Base-by-base conservation (phyloP, 164 flowering plant species). In the Pachysandra terminalis region DNA sequence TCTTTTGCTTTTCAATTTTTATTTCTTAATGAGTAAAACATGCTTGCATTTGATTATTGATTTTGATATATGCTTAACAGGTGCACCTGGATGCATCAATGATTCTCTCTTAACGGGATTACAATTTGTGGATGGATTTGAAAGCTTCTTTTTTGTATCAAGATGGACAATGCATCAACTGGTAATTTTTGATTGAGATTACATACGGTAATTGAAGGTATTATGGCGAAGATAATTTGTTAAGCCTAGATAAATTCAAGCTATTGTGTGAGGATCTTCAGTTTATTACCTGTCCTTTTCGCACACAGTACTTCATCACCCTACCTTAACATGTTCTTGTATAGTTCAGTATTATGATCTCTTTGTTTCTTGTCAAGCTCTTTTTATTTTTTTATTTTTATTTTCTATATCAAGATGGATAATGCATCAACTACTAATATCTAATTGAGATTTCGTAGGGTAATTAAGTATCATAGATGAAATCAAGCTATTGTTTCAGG, bases 91-190 rank as follows among this genome's bases (percentile, higher is more conserved):
- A 69, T 90, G 89, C 80, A 81, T 91, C 72, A 88, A 88, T 77
- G 96, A 90, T 74, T 72, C 95, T 64, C 88, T 91, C 61, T 82
- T 94, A 68, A 94, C 96, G 19, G 97, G 97, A 55, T 67, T 94
- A 78, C 92, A 90, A 69, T 94, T 94, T 76, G 87, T 91, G 66
- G 87, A 87, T 58, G 98, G 97, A 35, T 77, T 88, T 63, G 86
- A 84, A 70, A 86, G 90, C 79, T 81, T 66, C 84, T 90, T 94
- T 75, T 94, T 90, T 78, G 92, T 94, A 55, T 80, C 84, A 57
- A 83, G 97, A 76, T 94, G 97, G 98, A 70, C 96, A 22, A 88
- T 94, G 94, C 98, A 91, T 78, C 98, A 94, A 77, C 78, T 94
- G 93, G 98, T 94, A 90, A 24, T 19, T 54, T 53, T 40, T 10